phyloP scores from a whole-genome alignment of 192 early-diverging fungal species.

The Ambispora gerdemannii region DNA sequence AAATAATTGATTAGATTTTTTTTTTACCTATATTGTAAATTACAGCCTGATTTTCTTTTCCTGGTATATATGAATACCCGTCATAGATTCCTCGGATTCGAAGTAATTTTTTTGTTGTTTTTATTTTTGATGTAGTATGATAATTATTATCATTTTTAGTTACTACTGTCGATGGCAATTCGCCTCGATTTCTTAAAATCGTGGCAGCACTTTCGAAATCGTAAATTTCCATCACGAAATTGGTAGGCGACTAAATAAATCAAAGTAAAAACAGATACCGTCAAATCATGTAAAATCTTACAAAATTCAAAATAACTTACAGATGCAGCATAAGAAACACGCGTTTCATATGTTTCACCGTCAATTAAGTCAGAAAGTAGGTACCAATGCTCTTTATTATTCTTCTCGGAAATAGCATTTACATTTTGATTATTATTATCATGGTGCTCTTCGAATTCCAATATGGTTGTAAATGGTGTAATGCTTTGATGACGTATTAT shows the following conservation, averaged over 20 bases:
- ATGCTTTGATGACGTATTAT: conserved; percentile 11
- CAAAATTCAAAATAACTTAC: conserved; percentile 29
- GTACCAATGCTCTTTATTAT: conserved; percentile 39
- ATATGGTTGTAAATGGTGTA: conserved; percentile 3
- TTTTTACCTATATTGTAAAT: conserved; percentile 26
- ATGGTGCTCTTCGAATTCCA: background rate
- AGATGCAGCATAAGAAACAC: conserved; percentile 42
- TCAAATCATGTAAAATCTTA: no score
- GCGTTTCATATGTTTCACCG: conserved; percentile 36
- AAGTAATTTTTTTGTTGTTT: conserved; percentile 14
- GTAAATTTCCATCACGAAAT: background rate
- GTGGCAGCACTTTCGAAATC: background rate
- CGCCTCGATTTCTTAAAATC: background rate
- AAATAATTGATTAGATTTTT: background rate
- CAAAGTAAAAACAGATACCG: no score
- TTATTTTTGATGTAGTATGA: background rate
- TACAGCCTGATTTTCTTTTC: conserved; percentile 14
- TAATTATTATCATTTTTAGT: background rate
- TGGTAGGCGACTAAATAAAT: conserved; percentile 26
- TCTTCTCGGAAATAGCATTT: no score
- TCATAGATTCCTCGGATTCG: conserved; percentile 23
- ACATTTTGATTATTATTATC: background rate
- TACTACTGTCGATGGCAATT: background rate
- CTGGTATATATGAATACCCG: conserved; percentile 5
- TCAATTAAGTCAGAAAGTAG: conserved; percentile 35